Evolutionary conservation across 768 basidiomycete species (phyloP).

Genomic region (Mrakia blollopis): DNA sequence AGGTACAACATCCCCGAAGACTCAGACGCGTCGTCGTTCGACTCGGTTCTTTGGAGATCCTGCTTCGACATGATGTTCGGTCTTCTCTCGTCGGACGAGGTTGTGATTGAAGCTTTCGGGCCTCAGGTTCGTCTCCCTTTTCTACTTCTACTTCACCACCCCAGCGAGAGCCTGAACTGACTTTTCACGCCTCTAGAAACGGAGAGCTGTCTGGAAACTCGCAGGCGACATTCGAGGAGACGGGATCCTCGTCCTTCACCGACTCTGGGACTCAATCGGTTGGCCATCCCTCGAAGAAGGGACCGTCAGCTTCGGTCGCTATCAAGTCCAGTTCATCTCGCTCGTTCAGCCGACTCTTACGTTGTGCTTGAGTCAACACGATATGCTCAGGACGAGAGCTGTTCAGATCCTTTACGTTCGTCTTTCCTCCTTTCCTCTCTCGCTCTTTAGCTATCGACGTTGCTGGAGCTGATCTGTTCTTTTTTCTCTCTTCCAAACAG

Average conservation of each 20-base stretch:
- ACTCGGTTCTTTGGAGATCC: slow-evolving; percentile 72
- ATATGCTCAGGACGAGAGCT: slow-evolving; percentile 80
- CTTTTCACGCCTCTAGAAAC: slow-evolving; percentile 57
- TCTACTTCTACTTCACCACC: neutral
- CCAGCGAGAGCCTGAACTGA: neutral
- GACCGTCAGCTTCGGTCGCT: slow-evolving; percentile 62
- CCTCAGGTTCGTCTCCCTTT: slow-evolving; percentile 61
- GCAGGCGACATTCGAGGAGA: slow-evolving; percentile 92
- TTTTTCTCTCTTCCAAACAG: neutral
- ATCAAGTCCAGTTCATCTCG: slow-evolving; percentile 73
- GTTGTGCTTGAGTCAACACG: slow-evolving; percentile 90
- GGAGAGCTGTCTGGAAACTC: slow-evolving; percentile 91
- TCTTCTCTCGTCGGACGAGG: slow-evolving; percentile 79
- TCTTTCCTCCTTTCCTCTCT: neutral
- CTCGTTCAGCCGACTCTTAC: slow-evolving; percentile 86
- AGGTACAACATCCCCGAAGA: slow-evolving; percentile 62
- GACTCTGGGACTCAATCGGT: slow-evolving; percentile 79
- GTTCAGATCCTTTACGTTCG: slow-evolving; percentile 75
- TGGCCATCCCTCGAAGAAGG: slow-evolving; percentile 50
- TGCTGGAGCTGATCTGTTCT: neutral
- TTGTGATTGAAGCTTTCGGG: slow-evolving; percentile 90
- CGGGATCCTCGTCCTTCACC: slow-evolving; percentile 71
- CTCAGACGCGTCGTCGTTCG: slow-evolving; percentile 62
- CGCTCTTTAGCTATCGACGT: neutral
- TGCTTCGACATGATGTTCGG: slow-evolving; percentile 76